Base-by-base conservation (phyloP, 2,329 filamentous ascomycete species). In the Clarireedia homoeocarpa region DNA sequence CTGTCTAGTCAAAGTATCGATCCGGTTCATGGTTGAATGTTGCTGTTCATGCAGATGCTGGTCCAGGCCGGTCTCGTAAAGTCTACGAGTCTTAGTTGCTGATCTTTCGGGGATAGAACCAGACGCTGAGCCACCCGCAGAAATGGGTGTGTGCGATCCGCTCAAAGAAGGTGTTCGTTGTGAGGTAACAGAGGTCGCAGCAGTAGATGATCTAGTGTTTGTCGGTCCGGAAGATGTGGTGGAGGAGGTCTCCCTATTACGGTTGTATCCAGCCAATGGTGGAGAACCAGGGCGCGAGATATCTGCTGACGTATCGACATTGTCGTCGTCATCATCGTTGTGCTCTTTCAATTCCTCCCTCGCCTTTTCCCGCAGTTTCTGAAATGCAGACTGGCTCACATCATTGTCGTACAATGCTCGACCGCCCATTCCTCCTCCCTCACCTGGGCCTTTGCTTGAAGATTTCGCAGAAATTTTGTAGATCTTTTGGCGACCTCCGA, bases 401-500 rank as follows among this genome's bases (percentile, higher is more conserved):
- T 99, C 94, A 63, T 94, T 85, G 26, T 95, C 91, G 67, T 96
- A 97, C 2, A 96, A 71, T 0, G 84, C 79, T 61, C 82, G 85
- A 24, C 80, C 88, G 47, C 77, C 74, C 76, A 89, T 81, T 47
- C 77, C 79, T 20, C 75, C 74, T 5, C 59, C 57, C 34, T 70
- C 71, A 12, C 62, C 59, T 55, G 72, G 64, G 62, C 72, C 64
- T 63, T 73, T 75, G 27, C 27, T 10, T 36, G 75, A 74, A 2
- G 75, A 76, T 45, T 70, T 68, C 14, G 69, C 76, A 0, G 88
- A 78, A 61, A 96, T 88, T 70, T 90, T 91, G 72, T 95, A 97
- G 39, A 97, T 86, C 74, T 97, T 97, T 70, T 97, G 94, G 46
- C 94, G 84, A 15, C 94, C 94, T 56, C 94, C 94, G 71, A 99